Conservation (phyloP, 805 yeast genomes). For the Blastobotrys attinorum region DNA sequence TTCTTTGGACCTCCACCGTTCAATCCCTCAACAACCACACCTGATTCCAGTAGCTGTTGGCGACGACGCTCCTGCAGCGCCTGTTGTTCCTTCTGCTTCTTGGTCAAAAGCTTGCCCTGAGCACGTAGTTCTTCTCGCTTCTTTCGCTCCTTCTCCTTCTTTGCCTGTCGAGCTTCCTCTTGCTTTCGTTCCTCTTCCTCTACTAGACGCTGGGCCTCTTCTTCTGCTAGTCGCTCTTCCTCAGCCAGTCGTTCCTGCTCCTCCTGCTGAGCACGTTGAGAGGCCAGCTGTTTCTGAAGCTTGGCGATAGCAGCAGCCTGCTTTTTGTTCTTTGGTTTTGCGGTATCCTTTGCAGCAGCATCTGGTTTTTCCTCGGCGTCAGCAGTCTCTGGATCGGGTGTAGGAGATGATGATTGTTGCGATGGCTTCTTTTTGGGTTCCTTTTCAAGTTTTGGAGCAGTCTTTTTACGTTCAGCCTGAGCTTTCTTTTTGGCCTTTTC, state of each 20-base stretch:
- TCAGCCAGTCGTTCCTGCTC: slow-evolving; percentile 75
- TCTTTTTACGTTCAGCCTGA: slow-evolving; percentile 78
- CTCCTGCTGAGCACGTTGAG: slow-evolving; percentile 63
- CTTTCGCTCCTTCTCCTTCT: slow-evolving; percentile 80
- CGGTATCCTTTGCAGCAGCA: slow-evolving; percentile 36
- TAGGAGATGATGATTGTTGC: slow-evolving; percentile 9
- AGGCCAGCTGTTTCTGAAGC: slow-evolving; percentile 76
- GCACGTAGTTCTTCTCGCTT: slow-evolving; percentile 90
- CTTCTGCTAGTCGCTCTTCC: slow-evolving; percentile 34
- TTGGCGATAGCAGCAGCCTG: slow-evolving; percentile 86
- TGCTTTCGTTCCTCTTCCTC: slow-evolving; percentile 57
- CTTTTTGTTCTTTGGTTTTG: slow-evolving; percentile 73
- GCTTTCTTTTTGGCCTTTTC: slow-evolving; percentile 83
- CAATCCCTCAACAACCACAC: slow-evolving; percentile 71
- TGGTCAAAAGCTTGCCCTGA: slow-evolving; percentile 89
- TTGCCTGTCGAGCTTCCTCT: slow-evolving; percentile 47
- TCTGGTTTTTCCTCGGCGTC: slow-evolving; percentile 30
- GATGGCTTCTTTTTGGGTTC: slow-evolving; percentile 47
- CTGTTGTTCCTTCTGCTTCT: slow-evolving; percentile 92
- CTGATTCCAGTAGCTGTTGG: slow-evolving; percentile 68
- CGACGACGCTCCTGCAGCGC: slow-evolving; percentile 81
- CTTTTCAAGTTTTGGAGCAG: slow-evolving; percentile 51
- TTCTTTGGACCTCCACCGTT: slow-evolving; percentile 41
- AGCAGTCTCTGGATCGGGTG: slow-evolving; percentile 30
- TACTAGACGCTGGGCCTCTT: slow-evolving; percentile 41